Base-by-base conservation (phyloP, 805 yeast genomes). In the Kodamaea lidongshanica region DNA sequence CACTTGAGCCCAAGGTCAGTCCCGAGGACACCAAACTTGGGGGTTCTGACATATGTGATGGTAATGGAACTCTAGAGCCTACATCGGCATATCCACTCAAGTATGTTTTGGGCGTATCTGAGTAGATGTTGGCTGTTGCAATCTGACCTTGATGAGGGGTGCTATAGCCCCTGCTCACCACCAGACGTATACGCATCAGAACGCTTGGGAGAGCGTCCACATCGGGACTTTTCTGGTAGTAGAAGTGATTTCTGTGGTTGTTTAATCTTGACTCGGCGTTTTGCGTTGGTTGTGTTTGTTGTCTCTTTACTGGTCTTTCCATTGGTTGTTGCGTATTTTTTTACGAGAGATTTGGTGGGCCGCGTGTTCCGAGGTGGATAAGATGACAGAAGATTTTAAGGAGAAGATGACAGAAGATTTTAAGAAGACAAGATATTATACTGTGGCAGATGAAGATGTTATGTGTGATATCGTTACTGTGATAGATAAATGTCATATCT, bases 131-230 rank as follows among this genome's bases (percentile, higher is more conserved):
- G 21, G 35, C 33, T 13, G 32, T 22, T 19, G 19, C 32, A 15
- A 28, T 16, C 30, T 17, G 35, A 12, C 31, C 34, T 6, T 33
- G 28, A 16, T 36, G 39, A 3, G 34, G 33, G 5, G 17, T 42
- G 10, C 44, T 39, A 48, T 78, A 77, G 1, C 87, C 87, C 25
- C 77, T 76, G 19, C 72, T 63, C 3, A 80, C 74, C 2, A 80
- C 65, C 42, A 78, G 77, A 45, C 89, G 68, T 35, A 81, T 73
- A 39, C 85, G 65, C 85, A 78, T 79, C 0, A 86, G 87, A 5
- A 79, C 46, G 1, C 20, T 15, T 8, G 34, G 34, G 17, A 31
- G 25, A 8, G 23, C 22, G 23, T 31, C 23, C n/a, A 10, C 12
- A 10, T 25, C 34, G 5, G 30, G 12, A 19, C 13, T 22, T 17